These are phyloP conservation scores for Pythium guiyangense DNA, from an alignment of 352 stramenopile species.

Conservation along the genomic window DNA sequence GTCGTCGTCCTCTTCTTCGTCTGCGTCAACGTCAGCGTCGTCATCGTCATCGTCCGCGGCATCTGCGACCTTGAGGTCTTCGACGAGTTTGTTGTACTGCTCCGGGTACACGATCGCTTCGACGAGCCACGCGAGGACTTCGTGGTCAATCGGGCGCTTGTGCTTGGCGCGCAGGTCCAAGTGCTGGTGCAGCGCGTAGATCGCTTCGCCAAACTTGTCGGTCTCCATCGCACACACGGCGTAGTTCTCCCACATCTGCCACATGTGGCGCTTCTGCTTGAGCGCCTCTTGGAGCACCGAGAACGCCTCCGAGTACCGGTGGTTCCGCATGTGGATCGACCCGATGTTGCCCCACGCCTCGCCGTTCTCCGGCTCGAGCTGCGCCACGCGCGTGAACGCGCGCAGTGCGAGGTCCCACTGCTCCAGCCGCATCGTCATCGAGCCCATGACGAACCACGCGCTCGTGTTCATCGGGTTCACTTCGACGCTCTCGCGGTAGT, in stretches of 20 bases:
- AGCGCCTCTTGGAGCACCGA: slow-evolving; percentile 80
- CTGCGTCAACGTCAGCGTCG: slow-evolving; percentile 16
- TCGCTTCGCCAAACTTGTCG: slow-evolving; percentile 65
- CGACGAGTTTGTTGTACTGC: slow-evolving; percentile 33
- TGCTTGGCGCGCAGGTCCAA: slow-evolving; percentile 79
- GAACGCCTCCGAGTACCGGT: slow-evolving; percentile 74
- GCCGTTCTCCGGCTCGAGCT: slow-evolving; percentile 92
- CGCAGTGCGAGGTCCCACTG: slow-evolving; percentile 83
- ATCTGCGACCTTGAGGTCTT: slow-evolving; percentile 22
- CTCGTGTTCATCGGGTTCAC: slow-evolving; percentile 89
- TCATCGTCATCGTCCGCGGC: slow-evolving; percentile 14
- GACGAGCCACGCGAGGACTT: slow-evolving; percentile 80
- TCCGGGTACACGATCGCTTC: slow-evolving; percentile 72
- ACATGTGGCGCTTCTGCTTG: slow-evolving; percentile 90
- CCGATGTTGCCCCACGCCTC: slow-evolving; percentile 96
- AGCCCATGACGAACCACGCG: slow-evolving; percentile 93
- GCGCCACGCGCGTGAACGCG: slow-evolving; percentile 91
- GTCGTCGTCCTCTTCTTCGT: slow-evolving; percentile 29
- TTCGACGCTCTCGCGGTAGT: slow-evolving; percentile 82
- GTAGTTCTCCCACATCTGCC: slow-evolving; percentile 93
- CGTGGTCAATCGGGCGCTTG: slow-evolving; percentile 66
- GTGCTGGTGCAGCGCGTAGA: slow-evolving; percentile 82
- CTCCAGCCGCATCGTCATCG: slow-evolving; percentile 87
- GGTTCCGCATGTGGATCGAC: slow-evolving; percentile 88
- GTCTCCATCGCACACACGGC: slow-evolving; percentile 75